Evolutionary conservation across 768 basidiomycete species (phyloP), one percentile per base, ranked within the genome.

Genomic region (Amanita polypyramis): DNA sequence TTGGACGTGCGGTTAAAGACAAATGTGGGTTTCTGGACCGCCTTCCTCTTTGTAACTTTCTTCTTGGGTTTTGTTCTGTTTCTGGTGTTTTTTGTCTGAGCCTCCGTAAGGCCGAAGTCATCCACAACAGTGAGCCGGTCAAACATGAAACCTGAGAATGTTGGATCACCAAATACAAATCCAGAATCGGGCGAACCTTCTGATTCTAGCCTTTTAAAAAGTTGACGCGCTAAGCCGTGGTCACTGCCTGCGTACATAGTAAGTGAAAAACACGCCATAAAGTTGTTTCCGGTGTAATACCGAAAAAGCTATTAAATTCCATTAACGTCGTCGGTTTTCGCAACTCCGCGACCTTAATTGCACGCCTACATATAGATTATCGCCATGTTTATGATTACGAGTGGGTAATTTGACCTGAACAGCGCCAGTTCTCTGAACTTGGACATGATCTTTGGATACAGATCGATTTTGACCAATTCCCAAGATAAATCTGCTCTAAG

Each of bases 341-440:
- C 10, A 62, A 60, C 59, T 88, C 82, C 25, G 73, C 78, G 33
- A 81, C 63, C 59, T 87, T 87, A 55, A 87, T 80, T 12, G 83
- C 82, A 41, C 81, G 73, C 56, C 83, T 82, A 40, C 15, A 41
- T 29, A 35, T 43, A 36, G 36, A 20, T 11, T 30, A 8, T 34
- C 25, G 29, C n/a, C 21, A n/a, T 14, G 43, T 6, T 6, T n/a
- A 9, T 27, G 25, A 27, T 27, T 27, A 27, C 4, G 25, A 27
- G 43, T 5, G 25, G 12, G n/a, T 32, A 1, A 39, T 39, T 54
- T 44, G 40, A 82, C 87, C 87, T 77, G 60, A 86, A 85, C 23
- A 80, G 68, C 1, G 84, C 78, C 19, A 91, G 67, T 41, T 82
- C 81, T 55, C 75, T 75, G 63, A 79, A 86, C 50, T 79, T 79